Conservation (phyloP, 2,329 filamentous ascomycete species). For the Trichoderma koningiopsis region DNA sequence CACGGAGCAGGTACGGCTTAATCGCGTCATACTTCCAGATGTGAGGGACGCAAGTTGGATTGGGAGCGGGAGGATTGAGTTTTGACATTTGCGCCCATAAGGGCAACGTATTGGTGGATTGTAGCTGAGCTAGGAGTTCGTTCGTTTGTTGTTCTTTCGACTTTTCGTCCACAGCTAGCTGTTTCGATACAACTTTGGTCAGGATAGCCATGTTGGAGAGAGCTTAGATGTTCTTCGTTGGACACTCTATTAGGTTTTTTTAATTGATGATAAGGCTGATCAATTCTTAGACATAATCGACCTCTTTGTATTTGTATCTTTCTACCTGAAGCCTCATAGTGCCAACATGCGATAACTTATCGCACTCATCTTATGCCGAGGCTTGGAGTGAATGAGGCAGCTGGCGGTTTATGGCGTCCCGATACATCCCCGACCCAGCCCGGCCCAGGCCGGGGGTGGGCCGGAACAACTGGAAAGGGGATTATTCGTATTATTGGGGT, state of each 20-base stretch:
- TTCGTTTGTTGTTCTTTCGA: background rate
- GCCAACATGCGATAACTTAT: background rate
- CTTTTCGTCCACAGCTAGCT: background rate
- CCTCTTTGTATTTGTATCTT: background rate
- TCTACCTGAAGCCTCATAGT: background rate
- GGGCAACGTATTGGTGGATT: constrained; percentile 34
- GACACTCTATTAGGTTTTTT: background rate
- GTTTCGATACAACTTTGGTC: background rate
- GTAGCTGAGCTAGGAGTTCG: background rate
- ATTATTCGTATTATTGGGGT: background rate
- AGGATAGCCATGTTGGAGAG: background rate
- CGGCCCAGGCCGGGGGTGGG: background rate
- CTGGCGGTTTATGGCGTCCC: background rate
- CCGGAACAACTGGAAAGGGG: background rate
- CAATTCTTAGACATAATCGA: background rate
- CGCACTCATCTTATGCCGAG: background rate
- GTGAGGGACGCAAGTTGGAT: constrained; percentile 45
- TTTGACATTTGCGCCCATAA: constrained; percentile 53
- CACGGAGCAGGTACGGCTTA: constrained; percentile 39
- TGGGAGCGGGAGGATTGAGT: constrained; percentile 50
- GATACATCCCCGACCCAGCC: background rate
- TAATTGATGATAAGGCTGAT: background rate
- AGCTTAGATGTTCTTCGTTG: background rate
- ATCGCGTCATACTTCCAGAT: constrained; percentile 44
- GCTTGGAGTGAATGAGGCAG: background rate